Evolutionary conservation across 495 filamentous ascomycete species (phyloP), one percentile per base, ranked within the genome.

Genomic region (Bombardia bombarda): DNA sequence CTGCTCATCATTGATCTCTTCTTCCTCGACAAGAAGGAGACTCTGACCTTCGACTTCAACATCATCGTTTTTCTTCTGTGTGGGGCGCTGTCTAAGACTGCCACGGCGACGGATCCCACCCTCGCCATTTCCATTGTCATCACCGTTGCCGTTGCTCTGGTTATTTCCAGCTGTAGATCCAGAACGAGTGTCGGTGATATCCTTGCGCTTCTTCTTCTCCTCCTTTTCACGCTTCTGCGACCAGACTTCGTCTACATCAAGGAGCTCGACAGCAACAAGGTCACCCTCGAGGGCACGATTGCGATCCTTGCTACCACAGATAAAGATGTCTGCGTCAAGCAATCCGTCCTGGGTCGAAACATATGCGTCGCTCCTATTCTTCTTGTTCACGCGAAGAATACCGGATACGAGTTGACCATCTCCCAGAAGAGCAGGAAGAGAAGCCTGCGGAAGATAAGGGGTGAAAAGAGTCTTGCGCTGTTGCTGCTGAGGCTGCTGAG

Each of bases 151-250:
- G 26, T 73, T 69, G 46, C 80, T 70, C 60, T 87, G 78, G 60
- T 80, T 73, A 57, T 80, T 80, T 32, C 84, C 80, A 53, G 80
- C 84, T 23, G 70, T 84, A 45, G 82, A 82, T 32, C 80, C 77
- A 25, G 79, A 80, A 42, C 92, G 80, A 35, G 87, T 87, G 55
- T 96, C 92, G 18, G 88, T 93, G 45, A 94, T 92, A 56, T 98
- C 92, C 72, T 98, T 98, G 60, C 92, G 85, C 71, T 97, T 97
- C 80, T 98, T 98, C 73, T 98, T 98, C 56, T 98, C 92, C 62
- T 98, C 92, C 58, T 98, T 98, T 61, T 98, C 92, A 18, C 87
- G 85, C 72, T 98, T 98, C 67, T 98, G 92, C 13, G 83, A 78
- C 92, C 92, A 98, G 8, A 98, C 92, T 56, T 98, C 92, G 60